Percentiles rank a stretch among this genome's conserved stretches.
These are phyloP conservation scores for Cercospora sojina DNA, from an alignment of 2,329 filamentous ascomycete species.

Conservation along the genomic window DNA sequence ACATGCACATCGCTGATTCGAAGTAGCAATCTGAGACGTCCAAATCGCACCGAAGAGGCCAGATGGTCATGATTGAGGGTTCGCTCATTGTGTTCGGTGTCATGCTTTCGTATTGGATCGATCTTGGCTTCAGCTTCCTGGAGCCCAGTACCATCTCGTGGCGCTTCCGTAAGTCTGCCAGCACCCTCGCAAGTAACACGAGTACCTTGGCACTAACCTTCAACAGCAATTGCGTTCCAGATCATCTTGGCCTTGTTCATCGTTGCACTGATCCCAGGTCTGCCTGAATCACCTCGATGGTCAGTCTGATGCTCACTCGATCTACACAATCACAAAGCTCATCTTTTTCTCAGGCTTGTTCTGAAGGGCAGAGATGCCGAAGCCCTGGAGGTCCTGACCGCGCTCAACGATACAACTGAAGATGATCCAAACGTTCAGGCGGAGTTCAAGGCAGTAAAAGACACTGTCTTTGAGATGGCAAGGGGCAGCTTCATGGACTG, in stretches of 20 bases:
- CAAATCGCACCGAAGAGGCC: constrained; percentile 87
- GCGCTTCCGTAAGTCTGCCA: constrained; percentile 46
- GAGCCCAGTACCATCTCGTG: constrained; percentile 50
- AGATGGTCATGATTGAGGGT: constrained; percentile 93
- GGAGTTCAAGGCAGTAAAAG: constrained; percentile 39
- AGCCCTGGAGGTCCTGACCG: constrained; percentile 37
- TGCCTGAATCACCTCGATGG: constrained; percentile 61
- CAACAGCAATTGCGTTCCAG: constrained; percentile 52
- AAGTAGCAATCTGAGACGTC: constrained; percentile 58
- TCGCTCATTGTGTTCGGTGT: constrained; percentile 62
- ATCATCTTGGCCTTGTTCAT: constrained; percentile 57
- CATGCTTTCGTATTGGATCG: constrained; percentile 53
- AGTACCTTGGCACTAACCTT: background rate
- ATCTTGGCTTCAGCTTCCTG: constrained; percentile 44
- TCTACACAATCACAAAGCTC: background rate
- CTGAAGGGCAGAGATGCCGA: constrained; percentile 38
- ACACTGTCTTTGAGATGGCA: constrained; percentile 40
- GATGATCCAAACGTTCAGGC: constrained; percentile 34
- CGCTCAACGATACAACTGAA: constrained; percentile 40
- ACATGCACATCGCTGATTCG: background rate
- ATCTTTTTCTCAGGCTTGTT: constrained; percentile 31
- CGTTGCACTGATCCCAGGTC: constrained; percentile 47
- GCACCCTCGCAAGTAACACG: background rate
- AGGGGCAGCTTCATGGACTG: constrained; percentile 34
- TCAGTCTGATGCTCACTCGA: background rate